A percentile compares a stretch with the other conserved stretches of the same genome.
Evolutionary conservation across 2,329 filamentous ascomycete species (phyloP).

Genomic region (Pleomassaria siparia): DNA sequence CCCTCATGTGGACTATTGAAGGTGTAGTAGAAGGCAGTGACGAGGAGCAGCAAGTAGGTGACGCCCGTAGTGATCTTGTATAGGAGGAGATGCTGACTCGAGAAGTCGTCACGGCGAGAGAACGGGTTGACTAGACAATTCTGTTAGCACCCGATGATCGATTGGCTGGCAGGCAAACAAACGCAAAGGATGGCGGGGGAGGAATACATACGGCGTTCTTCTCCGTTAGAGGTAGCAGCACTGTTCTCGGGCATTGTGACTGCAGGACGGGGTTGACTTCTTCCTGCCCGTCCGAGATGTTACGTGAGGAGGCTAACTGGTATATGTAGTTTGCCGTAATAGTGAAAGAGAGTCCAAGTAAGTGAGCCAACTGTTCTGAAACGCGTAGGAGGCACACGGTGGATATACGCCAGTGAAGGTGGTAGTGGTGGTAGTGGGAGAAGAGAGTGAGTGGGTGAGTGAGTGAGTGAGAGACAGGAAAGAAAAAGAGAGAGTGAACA

Average conservation of each 20-base stretch:
- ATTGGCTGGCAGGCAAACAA: too few species aligned
- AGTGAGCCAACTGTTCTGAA: too few species aligned
- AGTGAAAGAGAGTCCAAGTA: too few species aligned
- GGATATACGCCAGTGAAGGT: too few species aligned
- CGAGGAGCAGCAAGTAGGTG: slow-evolving; percentile 72
- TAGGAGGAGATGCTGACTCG: slow-evolving; percentile 60
- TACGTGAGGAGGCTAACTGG: too few species aligned
- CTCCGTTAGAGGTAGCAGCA: slow-evolving; percentile 7
- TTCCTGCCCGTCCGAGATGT: too few species aligned
- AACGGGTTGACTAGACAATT: slow-evolving; percentile 79
- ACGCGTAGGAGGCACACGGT: too few species aligned
- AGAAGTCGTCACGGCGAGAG: slow-evolving; percentile 67
- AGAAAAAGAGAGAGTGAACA: not conserved
- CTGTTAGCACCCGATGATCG: too few species aligned
- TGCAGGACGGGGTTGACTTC: not conserved
- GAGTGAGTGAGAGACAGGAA: not conserved
- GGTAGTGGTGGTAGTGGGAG: too few species aligned
- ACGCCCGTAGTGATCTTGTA: slow-evolving; percentile 77
- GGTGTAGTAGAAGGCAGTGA: slow-evolving; percentile 75
- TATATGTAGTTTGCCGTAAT: too few species aligned
- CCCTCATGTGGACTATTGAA: slow-evolving; percentile 66
- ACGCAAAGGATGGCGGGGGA: not conserved
- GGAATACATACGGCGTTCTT: slow-evolving; percentile 5
- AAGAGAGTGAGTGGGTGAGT: not conserved
- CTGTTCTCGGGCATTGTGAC: slow-evolving; percentile 16